phyloP scores from a whole-genome alignment of 139 green algal genomes.

The Closterium sp. region DNA sequence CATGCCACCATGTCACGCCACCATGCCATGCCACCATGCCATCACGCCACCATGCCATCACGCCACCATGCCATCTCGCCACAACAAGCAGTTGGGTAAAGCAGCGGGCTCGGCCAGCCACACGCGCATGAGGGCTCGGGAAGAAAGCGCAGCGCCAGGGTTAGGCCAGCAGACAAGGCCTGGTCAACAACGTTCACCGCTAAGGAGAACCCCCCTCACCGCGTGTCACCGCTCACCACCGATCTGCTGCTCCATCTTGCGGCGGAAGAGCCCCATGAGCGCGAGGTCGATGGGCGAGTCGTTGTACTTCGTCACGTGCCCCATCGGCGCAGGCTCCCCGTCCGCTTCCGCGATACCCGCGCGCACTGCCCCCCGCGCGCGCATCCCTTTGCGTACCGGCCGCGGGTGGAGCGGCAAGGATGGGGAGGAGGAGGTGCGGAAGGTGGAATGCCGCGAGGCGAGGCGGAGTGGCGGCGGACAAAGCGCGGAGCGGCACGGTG shows the following conservation, averaged over 20 bases:
- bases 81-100: too few relatives aligned
- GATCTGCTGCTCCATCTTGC: conserved; percentile 33
- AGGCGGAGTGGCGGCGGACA: neutral
- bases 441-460: neutral
- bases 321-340: conserved; percentile 40
- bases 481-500: neutral
- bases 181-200: neutral
- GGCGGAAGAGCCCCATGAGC: conserved; percentile 33
- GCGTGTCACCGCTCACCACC: neutral
- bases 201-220: neutral
- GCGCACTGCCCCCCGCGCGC: neutral
- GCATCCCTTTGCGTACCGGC: neutral
- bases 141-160: too few relatives aligned
- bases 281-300: conserved; percentile 19
- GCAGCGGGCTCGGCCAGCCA: too few relatives aligned
- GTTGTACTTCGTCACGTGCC: conserved; percentile 40
- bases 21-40: too few relatives aligned
- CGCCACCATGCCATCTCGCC: too few relatives aligned
- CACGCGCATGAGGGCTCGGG: too few relatives aligned
- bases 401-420: neutral
- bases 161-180: too few relatives aligned
- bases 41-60: too few relatives aligned
- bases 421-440: neutral
- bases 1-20: too few relatives aligned
- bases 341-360: conserved; percentile 32